Conservation (phyloP, 257 asterid genomes). For the Avicennia marina region DNA sequence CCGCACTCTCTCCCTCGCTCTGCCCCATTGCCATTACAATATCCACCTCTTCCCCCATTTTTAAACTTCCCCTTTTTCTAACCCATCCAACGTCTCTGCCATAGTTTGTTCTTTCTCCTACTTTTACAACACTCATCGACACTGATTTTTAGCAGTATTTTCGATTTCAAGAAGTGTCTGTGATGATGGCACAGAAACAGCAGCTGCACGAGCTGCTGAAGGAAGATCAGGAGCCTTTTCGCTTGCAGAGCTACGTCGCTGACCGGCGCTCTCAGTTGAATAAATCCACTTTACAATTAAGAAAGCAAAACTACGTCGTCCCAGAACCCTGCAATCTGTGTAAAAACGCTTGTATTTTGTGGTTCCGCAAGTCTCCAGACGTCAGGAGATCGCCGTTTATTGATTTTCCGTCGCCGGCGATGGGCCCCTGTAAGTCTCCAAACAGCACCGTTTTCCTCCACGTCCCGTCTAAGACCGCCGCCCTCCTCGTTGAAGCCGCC, state of each 20-base stretch:
- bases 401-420: constrained; percentile 47
- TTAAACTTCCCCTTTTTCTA: no score
- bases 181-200: constrained; percentile 37
- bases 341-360: constrained; percentile 55
- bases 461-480: constrained; percentile 61
- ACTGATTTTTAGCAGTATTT: no score
- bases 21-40: no score
- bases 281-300: constrained; percentile 25
- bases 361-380: constrained; percentile 57
- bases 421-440: constrained; percentile 42
- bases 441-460: constrained; percentile 48
- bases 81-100: no score
- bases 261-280: constrained; percentile 42
- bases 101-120: no score
- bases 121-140: no score
- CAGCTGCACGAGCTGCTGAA: constrained; percentile 67
- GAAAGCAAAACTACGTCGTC: constrained; percentile 26
- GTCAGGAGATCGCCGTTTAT: constrained; percentile 46
- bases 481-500: constrained; percentile 76
- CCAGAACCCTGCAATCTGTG: constrained; percentile 26
- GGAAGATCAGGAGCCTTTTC: constrained; percentile 86
- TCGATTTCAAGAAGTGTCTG: no score
- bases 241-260: constrained; percentile 43
- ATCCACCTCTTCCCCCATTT: no score
- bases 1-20: no score